Conservation (phyloP, 169 alveolate species). For the Eimeria brunetti region DNA sequence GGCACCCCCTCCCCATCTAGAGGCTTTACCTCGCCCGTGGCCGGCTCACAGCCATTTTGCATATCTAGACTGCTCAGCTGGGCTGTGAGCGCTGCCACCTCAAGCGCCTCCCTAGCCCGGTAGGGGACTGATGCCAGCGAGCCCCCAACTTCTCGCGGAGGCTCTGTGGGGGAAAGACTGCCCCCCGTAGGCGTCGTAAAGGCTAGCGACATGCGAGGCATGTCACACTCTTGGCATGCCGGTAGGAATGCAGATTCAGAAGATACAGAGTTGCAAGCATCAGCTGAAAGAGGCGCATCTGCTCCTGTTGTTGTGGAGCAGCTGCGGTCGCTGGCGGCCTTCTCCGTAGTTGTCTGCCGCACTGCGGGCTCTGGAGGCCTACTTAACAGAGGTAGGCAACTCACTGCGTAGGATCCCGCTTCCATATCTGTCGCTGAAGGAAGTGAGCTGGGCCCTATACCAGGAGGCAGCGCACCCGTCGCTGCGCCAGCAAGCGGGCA, state of each 20-base stretch:
- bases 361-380: constrained; percentile 39
- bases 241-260: constrained; percentile 39
- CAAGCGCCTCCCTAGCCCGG: constrained; percentile 4
- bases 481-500: constrained; percentile 38
- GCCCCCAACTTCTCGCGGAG: constrained; percentile 13
- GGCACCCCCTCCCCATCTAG: not conserved
- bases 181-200: constrained; percentile 36
- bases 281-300: constrained; percentile 59
- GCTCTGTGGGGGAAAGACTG: constrained; percentile 16
- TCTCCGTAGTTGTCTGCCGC: constrained; percentile 42
- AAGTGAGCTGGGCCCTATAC: constrained; percentile 31
- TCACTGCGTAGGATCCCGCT: constrained; percentile 22
- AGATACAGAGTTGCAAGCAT: constrained; percentile 26
- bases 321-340: constrained; percentile 67
- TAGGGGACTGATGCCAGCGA: not conserved
- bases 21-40: constrained; percentile 14
- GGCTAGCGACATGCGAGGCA: constrained; percentile 48
- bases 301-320: constrained; percentile 56
- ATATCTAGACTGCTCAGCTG: constrained; percentile 13
- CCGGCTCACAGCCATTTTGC: constrained; percentile 31
- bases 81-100: constrained; percentile 43
- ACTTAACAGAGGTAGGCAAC: constrained; percentile 35
- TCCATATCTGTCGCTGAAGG: constrained; percentile 19
- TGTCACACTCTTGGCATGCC: constrained; percentile 1
- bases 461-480: constrained; percentile 15